Percentiles rank a stretch among this genome's conserved stretches.
Conservation (phyloP, 1,284 basidiomycete genomes). For the Fomitiporia mediterranea region DNA sequence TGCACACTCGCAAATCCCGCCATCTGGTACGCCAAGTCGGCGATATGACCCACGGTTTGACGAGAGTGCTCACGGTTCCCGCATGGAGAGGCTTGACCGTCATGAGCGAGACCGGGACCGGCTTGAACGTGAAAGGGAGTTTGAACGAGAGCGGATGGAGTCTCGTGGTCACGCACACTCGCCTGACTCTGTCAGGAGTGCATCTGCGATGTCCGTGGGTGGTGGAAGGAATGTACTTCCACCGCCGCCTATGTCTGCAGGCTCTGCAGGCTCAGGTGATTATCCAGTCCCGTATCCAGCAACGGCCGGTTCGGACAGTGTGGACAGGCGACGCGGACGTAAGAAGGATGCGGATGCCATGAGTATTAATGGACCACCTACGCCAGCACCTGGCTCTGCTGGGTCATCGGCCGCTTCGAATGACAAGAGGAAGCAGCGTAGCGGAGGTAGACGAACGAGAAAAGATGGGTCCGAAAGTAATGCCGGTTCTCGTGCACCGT, state of each 20-base stretch:
- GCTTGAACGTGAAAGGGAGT: constrained; percentile 29
- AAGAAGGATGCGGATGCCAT: constrained; percentile 13
- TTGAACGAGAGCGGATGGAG: constrained; percentile 9
- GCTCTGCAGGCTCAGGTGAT: constrained; percentile 9
- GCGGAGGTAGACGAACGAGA: background rate
- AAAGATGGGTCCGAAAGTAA: constrained; percentile 24
- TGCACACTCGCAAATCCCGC: constrained; percentile 22
- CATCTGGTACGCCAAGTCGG: constrained; percentile 23
- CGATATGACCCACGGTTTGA: constrained; percentile 36
- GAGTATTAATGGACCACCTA: constrained; percentile 13
- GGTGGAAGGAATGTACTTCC: background rate
- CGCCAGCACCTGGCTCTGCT: constrained; percentile 11
- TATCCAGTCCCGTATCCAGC: constrained; percentile 3
- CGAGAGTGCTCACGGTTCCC: constrained; percentile 24
- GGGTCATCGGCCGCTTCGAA: constrained; percentile 6
- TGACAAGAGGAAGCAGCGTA: constrained; percentile 15
- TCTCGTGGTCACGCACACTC: constrained; percentile 6
- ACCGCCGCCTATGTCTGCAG: constrained; percentile 1
- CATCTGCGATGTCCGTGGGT: constrained; percentile 4
- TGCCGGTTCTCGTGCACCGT: constrained; percentile 20
- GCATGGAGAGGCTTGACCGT: constrained; percentile 11
- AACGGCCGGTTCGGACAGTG: background rate
- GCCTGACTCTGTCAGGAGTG: constrained; percentile 11
- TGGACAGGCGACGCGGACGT: constrained; percentile 11
- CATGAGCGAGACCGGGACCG: constrained; percentile 26